Conservation (phyloP, 2,329 filamentous ascomycete species). For the Diplocarpon mali region DNA sequence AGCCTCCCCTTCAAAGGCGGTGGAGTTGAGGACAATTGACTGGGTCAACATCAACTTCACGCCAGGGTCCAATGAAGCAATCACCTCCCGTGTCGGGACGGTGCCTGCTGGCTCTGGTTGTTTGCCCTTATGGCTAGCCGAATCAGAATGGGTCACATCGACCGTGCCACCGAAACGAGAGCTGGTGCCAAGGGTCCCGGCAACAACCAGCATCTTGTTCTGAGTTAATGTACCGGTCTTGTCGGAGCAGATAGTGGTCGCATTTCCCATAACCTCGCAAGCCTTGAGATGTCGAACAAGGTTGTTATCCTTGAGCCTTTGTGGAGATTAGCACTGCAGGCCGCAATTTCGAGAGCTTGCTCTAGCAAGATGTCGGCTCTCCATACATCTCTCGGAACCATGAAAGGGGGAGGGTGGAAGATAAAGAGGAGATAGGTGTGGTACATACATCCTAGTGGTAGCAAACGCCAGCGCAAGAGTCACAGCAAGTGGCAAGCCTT, state of each 20-base stretch:
- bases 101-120: constrained; percentile 17
- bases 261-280: constrained; percentile 63
- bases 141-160: constrained; percentile 22
- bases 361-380: no score
- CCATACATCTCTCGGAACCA: no score
- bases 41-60: constrained; percentile 40
- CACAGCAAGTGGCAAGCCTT: constrained; percentile 55
- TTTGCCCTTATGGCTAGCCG: constrained; percentile 19
- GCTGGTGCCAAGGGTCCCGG: constrained; percentile 52
- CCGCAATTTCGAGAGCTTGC: no score
- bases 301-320: constrained; percentile 51
- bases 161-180: constrained; percentile 38
- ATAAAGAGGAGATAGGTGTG: no score
- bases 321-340: no score
- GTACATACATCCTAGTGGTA: constrained; percentile 45
- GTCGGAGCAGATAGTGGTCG: constrained; percentile 68
- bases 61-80: constrained; percentile 18
- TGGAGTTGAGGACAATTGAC: constrained; percentile 58
- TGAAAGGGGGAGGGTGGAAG: no score
- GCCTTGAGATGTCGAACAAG: constrained; percentile 56
- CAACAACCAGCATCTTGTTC: constrained; percentile 68
- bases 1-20: constrained; percentile 55
- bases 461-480: constrained; percentile 58
- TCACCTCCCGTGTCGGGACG: constrained; percentile 24
- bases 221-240: constrained; percentile 68